phyloP scores from a whole-genome alignment of 148 eudicot genomes.

The Vaccinium vitisidaea region DNA sequence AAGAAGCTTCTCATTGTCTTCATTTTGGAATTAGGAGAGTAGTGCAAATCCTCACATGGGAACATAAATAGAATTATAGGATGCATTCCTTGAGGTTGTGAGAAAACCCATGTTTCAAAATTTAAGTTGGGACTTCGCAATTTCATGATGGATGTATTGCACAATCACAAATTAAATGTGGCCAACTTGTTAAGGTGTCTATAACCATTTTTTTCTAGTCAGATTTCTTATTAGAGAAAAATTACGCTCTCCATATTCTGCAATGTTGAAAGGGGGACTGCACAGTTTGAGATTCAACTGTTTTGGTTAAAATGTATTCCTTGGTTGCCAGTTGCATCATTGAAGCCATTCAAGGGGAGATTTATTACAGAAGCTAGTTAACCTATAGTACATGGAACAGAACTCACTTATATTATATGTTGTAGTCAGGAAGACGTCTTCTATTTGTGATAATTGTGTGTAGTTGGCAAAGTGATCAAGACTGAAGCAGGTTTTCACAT shows the following conservation, averaged over 20 bases:
- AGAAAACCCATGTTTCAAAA: not conserved
- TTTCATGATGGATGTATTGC: not conserved
- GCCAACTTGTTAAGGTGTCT: not conserved
- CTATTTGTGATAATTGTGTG: not conserved
- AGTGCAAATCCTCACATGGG: not conserved
- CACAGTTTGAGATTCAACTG: not conserved
- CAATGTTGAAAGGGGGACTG: not conserved
- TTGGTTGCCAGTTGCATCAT: not conserved
- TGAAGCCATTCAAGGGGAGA: not conserved
- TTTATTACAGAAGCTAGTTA: not conserved
- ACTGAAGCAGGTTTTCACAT: not conserved
- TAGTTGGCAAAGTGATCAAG: not conserved
- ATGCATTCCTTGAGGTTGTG: not conserved
- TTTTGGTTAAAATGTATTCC: not conserved
- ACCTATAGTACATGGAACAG: not conserved
- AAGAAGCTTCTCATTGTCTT: slow-evolving; percentile 2
- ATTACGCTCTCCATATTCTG: not conserved
- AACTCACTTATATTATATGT: not conserved
- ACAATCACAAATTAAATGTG: not conserved
- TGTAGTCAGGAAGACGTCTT: not conserved
- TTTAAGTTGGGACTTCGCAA: not conserved
- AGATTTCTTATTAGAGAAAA: not conserved
- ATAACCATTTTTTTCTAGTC: not conserved
- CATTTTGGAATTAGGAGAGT: not conserved
- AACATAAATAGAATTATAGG: not conserved